These are phyloP conservation scores for Colletotrichum echinochloae DNA, from an alignment of 2,329 filamentous ascomycete genomes.

Conservation along the genomic window DNA sequence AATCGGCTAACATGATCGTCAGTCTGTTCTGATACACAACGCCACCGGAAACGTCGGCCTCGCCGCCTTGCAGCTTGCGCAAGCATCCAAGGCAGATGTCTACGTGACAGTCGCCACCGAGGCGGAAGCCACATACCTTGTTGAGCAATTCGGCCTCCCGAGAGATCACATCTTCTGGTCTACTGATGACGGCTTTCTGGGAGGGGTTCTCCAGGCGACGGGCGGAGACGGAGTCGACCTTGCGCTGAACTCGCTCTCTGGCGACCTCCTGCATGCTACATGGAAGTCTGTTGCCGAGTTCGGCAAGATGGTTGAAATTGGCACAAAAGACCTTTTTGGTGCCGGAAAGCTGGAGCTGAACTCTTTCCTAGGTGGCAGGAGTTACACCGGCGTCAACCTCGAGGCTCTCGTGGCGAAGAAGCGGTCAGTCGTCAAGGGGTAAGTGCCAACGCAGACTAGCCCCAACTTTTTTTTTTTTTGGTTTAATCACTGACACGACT, in stretches of 20 bases:
- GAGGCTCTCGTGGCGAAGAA: conserved; percentile 18
- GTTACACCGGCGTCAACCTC: conserved; percentile 43
- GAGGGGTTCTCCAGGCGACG: conserved; percentile 44
- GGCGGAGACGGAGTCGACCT: conserved; percentile 46
- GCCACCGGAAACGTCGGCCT: conserved; percentile 47
- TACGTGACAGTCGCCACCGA: conserved; percentile 49
- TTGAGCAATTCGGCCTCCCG: conserved; percentile 45
- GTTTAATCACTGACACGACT: too few relatives aligned
- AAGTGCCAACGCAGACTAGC: not conserved
- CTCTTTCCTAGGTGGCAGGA: conserved; percentile 43
- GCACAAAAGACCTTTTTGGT: conserved; percentile 53
- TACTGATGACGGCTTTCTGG: conserved; percentile 46
- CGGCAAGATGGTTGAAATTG: conserved; percentile 57
- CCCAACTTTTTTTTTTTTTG: too few relatives aligned
- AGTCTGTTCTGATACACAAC: conserved; percentile 47
- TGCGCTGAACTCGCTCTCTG: conserved; percentile 53
- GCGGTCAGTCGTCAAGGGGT: not conserved
- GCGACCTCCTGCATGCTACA: conserved; percentile 52
- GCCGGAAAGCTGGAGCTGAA: conserved; percentile 56
- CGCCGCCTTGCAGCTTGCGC: conserved; percentile 45
- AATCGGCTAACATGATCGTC: not conserved
- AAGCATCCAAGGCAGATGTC: conserved; percentile 49
- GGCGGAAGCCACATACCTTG: conserved; percentile 48
- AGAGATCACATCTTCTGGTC: conserved; percentile 48
- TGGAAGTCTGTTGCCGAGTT: conserved; percentile 56